A percentile compares a stretch with the other conserved stretches of the same genome.
phyloP scores from a whole-genome alignment of 2,329 filamentous ascomycete genomes.

The Tolypocladium endophyticum region DNA sequence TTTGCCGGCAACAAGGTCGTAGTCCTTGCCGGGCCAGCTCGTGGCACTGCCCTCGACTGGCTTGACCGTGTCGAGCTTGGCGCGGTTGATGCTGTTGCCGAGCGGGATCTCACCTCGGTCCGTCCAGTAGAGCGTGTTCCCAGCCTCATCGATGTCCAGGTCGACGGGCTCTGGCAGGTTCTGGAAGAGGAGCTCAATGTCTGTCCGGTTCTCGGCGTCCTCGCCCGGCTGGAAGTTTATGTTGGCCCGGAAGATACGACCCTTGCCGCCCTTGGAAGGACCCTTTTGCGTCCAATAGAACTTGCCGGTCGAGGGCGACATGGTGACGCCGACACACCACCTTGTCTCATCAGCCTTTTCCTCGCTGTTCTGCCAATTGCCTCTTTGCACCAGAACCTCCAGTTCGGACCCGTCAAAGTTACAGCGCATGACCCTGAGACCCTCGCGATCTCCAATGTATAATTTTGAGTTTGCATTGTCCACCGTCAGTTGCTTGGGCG shows the following conservation, averaged over 20 bases:
- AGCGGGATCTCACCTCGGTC: conserved; percentile 46
- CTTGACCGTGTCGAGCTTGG: conserved; percentile 1
- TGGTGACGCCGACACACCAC: conserved; percentile 47
- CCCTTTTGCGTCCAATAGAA: conserved; percentile 55
- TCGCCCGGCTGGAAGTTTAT: conserved; percentile 25
- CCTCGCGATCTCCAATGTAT: conserved; percentile 34
- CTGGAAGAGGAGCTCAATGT: conserved; percentile 31
- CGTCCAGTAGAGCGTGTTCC: conserved; percentile 44
- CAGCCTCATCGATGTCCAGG: conserved; percentile 38
- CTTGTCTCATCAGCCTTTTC: conserved; percentile 19
- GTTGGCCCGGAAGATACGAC: conserved; percentile 40
- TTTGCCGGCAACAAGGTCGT: conserved; percentile 19
- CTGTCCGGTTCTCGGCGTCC: conserved; percentile 22
- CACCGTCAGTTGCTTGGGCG: conserved; percentile 32
- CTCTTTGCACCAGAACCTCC: conserved; percentile 28
- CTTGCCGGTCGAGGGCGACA: conserved; percentile 29
- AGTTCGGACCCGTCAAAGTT: conserved; percentile 26
- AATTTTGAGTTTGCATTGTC: conserved; percentile 18
- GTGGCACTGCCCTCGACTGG: neutral
- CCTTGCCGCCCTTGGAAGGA: conserved; percentile 34
- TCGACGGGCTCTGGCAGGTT: conserved; percentile 46
- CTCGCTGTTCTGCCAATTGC: conserved; percentile 12
- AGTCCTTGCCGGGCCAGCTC: conserved; percentile 7
- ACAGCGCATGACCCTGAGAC: conserved; percentile 26
- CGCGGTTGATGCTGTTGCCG: conserved; percentile 42